phyloP scores from a whole-genome alignment of 2,329 filamentous ascomycete species.

The Waltergamsia citrina region DNA sequence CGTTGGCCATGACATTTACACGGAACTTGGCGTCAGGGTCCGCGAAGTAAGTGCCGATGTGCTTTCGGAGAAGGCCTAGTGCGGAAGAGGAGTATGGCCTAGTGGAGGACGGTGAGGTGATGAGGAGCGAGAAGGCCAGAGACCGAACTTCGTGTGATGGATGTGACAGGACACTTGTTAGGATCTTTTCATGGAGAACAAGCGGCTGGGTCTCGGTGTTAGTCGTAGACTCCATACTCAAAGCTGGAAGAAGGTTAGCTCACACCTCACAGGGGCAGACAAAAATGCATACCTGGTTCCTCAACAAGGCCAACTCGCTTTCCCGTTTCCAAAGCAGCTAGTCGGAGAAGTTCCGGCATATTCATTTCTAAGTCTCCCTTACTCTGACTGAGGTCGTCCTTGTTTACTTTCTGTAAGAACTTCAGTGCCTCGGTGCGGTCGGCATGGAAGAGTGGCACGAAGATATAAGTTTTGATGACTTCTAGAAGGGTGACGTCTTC shows the following conservation, averaged over 20 bases:
- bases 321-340: slow-evolving; percentile 60
- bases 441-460: slow-evolving; percentile 51
- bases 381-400: slow-evolving; percentile 32
- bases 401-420: slow-evolving; percentile 51
- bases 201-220: slow-evolving; percentile 15
- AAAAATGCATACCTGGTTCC: slow-evolving; percentile 43
- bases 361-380: slow-evolving; percentile 36
- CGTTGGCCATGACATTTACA: slow-evolving; percentile 67
- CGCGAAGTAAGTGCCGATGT: slow-evolving; percentile 64
- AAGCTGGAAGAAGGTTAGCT: slow-evolving; percentile 14
- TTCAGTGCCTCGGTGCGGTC: slow-evolving; percentile 41
- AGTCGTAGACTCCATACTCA: slow-evolving; percentile 11
- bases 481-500: slow-evolving; percentile 45
- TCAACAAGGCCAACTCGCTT: slow-evolving; percentile 63
- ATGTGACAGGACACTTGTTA: slow-evolving; percentile 44
- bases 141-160: slow-evolving; percentile 59
- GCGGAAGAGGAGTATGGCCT: slow-evolving; percentile 57
- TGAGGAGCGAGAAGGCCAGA: slow-evolving; percentile 72
- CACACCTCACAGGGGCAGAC: neutral
- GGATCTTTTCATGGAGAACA: slow-evolving; percentile 27
- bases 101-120: slow-evolving; percentile 66
- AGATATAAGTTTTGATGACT: slow-evolving; percentile 54
- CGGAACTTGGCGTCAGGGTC: slow-evolving; percentile 83
- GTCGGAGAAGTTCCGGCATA: slow-evolving; percentile 46
- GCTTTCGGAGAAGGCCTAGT: slow-evolving; percentile 51